Evolutionary conservation across 2,329 filamentous ascomycete species (phyloP).

Genomic region (Diplodia scrobiculata): DNA sequence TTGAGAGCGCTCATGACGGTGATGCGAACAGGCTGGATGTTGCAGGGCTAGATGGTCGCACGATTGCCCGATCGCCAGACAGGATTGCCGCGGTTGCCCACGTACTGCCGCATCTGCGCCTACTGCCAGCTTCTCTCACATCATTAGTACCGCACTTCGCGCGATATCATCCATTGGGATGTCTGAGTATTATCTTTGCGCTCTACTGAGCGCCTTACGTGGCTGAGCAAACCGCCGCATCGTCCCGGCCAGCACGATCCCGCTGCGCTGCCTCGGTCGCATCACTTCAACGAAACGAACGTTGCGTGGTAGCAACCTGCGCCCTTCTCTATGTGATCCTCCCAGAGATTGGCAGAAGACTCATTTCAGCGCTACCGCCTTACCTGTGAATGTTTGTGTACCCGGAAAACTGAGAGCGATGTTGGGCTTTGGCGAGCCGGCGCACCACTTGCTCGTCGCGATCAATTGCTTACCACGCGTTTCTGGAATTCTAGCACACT

Average conservation of each 20-base stretch:
- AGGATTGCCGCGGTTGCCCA: no score
- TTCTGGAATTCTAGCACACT: not conserved
- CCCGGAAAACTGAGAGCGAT: not conserved
- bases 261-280: not conserved
- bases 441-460: not conserved
- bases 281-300: not conserved
- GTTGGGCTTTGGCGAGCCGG: not conserved
- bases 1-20: fast-evolving
- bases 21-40: not conserved
- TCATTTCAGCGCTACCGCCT: not conserved
- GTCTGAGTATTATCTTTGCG: not conserved
- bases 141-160: no score
- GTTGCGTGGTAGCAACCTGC: not conserved
- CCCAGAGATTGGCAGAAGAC: not conserved
- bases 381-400: not conserved
- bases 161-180: no score
- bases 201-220: not conserved
- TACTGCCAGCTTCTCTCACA: no score
- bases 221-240: not conserved
- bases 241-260: not conserved
- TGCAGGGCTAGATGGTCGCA: not conserved
- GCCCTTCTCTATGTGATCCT: not conserved
- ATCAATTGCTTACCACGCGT: not conserved
- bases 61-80: no score
- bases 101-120: no score